A percentile compares a stretch with the other conserved stretches of the same genome.
Conservation (phyloP, 139 green algal species). For the Chlorella sorokiniana region DNA sequence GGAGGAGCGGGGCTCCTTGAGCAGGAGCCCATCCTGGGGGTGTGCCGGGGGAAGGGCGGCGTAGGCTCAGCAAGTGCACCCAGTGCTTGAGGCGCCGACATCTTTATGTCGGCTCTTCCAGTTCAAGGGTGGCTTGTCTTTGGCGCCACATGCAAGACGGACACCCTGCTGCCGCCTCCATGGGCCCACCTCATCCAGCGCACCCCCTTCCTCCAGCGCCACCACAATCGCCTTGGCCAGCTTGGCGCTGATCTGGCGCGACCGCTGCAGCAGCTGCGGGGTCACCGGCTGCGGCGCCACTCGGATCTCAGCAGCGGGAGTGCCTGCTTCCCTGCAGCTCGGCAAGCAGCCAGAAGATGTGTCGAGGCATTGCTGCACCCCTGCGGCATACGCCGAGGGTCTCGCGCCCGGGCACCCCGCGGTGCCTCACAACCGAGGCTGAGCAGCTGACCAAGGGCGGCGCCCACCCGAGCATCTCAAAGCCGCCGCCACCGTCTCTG, state of each 20-base stretch:
- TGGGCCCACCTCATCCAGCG: conserved; percentile 15
- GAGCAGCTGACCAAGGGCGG: neutral
- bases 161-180: neutral
- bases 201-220: conserved; percentile 9
- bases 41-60: neutral
- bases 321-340: conserved; percentile 29
- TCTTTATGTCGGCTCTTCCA: no score
- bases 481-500: conserved; percentile 34
- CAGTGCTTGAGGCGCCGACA: no score
- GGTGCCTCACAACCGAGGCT: no score
- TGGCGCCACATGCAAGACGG: no score
- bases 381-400: no score
- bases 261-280: conserved; percentile 31
- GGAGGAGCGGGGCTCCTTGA: neutral
- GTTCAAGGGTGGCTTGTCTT: neutral
- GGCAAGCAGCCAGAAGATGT: neutral
- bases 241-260: conserved; percentile 11
- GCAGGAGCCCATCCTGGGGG: neutral
- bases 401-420: no score
- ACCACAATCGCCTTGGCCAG: conserved; percentile 18
- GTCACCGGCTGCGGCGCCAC: conserved; percentile 43
- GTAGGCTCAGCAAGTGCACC: neutral
- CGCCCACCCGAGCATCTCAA: conserved; percentile 8
- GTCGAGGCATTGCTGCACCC: no score
- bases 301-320: conserved; percentile 16